Conservation (phyloP, 768 basidiomycete genomes). For the Mycena vitilis region DNA sequence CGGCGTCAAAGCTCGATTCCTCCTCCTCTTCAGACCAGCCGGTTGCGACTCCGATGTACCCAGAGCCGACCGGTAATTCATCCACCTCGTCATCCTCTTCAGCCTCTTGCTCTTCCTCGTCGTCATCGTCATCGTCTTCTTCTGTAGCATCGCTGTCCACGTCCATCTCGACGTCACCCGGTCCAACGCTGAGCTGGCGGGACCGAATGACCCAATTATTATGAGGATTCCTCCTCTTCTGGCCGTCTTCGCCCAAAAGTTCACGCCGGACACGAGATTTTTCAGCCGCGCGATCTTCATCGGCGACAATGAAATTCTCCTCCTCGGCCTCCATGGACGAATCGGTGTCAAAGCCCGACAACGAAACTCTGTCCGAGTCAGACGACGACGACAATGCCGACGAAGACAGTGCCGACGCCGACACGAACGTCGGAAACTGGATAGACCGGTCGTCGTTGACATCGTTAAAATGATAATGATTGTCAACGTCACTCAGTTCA, state of each 20-base stretch:
- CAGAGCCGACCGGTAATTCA: constrained; percentile 48
- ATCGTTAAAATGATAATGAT: constrained; percentile 43
- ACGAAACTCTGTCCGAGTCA: constrained; percentile 53
- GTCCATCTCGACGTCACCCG: constrained; percentile 73
- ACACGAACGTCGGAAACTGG: constrained; percentile 75
- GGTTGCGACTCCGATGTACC: constrained; percentile 74
- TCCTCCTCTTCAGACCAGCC: constrained; percentile 88
- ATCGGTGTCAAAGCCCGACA: constrained; percentile 62
- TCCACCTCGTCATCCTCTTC: constrained; percentile 62
- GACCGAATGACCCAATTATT: constrained; percentile 78
- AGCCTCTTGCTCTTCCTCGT: constrained; percentile 53
- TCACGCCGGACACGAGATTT: constrained; percentile 71
- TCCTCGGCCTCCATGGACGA: constrained; percentile 72
- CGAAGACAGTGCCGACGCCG: constrained; percentile 67
- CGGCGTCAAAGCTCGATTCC: constrained; percentile 84
- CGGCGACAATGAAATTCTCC: constrained; percentile 66
- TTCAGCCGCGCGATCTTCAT: constrained; percentile 52
- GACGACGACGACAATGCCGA: constrained; percentile 58
- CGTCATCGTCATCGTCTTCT: constrained; percentile 72
- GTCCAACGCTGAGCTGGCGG: constrained; percentile 76
- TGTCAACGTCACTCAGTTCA: constrained; percentile 53
- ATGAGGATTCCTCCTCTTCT: constrained; percentile 53
- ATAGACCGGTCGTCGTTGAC: constrained; percentile 50
- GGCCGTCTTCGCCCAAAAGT: constrained; percentile 63
- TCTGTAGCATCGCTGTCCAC: constrained; percentile 67